Base-by-base conservation (phyloP, 345 rosid genomes). In the Brassica carinata region DNA sequence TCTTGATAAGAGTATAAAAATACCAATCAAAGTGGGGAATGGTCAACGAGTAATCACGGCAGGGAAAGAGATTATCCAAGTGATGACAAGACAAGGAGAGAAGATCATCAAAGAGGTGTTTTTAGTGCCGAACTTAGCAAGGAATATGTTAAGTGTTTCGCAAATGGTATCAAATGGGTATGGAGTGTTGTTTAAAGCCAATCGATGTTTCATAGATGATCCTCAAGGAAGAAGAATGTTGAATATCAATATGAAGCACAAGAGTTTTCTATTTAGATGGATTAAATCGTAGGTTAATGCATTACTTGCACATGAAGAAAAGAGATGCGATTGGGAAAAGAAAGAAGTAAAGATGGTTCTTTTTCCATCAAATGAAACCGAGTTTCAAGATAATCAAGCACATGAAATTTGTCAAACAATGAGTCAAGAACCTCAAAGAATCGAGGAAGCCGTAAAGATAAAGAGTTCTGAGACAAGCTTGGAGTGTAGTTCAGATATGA, bases 81-180 rank as follows among this genome's bases (percentile, higher is more conserved):
- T 59, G 14, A 59, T 59, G 31, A 23, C 64, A 59, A 59, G 30
- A n/a, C 14, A 59, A 23, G 6, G 64, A 59, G 64, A 59, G 64
- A 59, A 59, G 64, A 23, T 59, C 64, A 59, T 59, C 64, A 59
- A 59, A 59, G 31, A 59, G 14, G 31, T 59, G 31, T 59, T 59
- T 59, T 30, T 23, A 23, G 31, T 59, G 5, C 64, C 64, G 0
- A 11, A 59, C 2, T 23, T 59, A 59, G 63, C 10, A 7, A 57
- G 5, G 11, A 57, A 57, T 17, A 0, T 18, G 27, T 18, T 57
- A 18, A 57, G 27, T 17, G 63, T 57, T 57, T 7, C 63, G 0
- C 63, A 18, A 7, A 57, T 57, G 10, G 5, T 18, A 7, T 17
- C 27, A 57, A 18, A 18, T 18, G 63, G 63, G 2, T 18, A 7